Conservation (phyloP, 371 early-diverging fungal species). For the Lichtheimia ornata region DNA sequence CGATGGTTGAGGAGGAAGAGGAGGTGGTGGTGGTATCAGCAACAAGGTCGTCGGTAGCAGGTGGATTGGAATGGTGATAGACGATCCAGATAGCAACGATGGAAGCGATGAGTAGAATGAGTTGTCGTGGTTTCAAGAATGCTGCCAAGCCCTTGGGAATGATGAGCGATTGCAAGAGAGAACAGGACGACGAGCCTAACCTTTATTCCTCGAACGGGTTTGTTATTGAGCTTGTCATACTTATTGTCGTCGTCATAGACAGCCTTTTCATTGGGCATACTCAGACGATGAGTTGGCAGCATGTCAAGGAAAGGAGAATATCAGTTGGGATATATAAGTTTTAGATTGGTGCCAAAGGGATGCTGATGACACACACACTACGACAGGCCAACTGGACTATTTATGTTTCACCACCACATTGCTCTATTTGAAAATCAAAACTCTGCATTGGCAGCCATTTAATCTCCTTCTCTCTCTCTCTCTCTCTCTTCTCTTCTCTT, state of each 20-base stretch:
- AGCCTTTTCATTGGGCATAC: slow-evolving; percentile 12
- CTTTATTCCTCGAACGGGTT: slow-evolving; percentile 17
- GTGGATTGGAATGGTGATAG: background rate
- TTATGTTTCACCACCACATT: too few species aligned
- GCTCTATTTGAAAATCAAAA: too few species aligned
- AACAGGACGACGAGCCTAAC: background rate
- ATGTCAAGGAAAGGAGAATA: slow-evolving; percentile 15
- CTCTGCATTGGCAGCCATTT: too few species aligned
- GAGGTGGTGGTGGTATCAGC: too few species aligned
- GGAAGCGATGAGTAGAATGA: background rate
- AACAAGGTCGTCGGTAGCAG: background rate
- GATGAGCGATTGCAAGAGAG: slow-evolving; percentile 6
- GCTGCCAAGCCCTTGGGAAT: slow-evolving; percentile 1
- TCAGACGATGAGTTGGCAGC: slow-evolving; percentile 41
- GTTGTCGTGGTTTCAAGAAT: slow-evolving; percentile 3
- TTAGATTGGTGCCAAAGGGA: background rate
- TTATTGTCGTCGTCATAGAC: slow-evolving; percentile 26
- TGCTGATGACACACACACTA: background rate
- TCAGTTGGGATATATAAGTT: background rate
- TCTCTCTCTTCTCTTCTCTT: too few species aligned
- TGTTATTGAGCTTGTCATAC: slow-evolving; percentile 26
- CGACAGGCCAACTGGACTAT: too few species aligned
- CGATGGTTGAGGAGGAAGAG: too few species aligned
- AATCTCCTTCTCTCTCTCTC: too few species aligned
- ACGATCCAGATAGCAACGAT: background rate